These are phyloP conservation scores for Eutypella sp. DNA, from an alignment of 2,329 filamentous ascomycete genomes.

Conservation along the genomic window DNA sequence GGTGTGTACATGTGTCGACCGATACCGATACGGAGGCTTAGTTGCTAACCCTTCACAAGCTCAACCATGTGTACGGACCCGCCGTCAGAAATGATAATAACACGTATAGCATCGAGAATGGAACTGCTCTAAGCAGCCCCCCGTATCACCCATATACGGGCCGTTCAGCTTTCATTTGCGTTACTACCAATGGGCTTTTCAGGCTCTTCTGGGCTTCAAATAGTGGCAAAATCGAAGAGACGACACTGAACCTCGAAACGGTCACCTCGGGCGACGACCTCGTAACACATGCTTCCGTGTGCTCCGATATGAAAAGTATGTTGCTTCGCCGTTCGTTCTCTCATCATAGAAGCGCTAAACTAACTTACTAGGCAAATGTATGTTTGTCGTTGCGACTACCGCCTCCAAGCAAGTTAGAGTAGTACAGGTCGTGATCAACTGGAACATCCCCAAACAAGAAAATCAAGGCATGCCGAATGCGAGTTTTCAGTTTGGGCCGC, in stretches of 20 bases:
- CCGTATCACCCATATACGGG: slow-evolving; percentile 67
- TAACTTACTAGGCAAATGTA: slow-evolving; percentile 30
- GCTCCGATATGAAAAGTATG: slow-evolving; percentile 64
- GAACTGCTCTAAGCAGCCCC: slow-evolving; percentile 59
- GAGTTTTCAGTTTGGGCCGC: slow-evolving; percentile 40
- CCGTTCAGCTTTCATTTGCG: slow-evolving; percentile 70
- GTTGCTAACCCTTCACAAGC: slow-evolving; percentile 26
- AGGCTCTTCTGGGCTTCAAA: slow-evolving; percentile 74
- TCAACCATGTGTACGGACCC: slow-evolving; percentile 51
- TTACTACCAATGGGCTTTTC: slow-evolving; percentile 69
- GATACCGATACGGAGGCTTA: background rate
- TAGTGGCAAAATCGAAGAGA: slow-evolving; percentile 67
- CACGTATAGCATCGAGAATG: slow-evolving; percentile 65
- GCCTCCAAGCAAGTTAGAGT: slow-evolving; percentile 68
- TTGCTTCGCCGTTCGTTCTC: too few relatives aligned
- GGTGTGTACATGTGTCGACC: slow-evolving; percentile 18
- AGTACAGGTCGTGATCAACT: slow-evolving; percentile 68
- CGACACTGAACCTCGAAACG: slow-evolving; percentile 68
- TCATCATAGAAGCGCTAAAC: too few relatives aligned
- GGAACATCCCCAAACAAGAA: slow-evolving; percentile 57
- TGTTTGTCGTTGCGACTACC: slow-evolving; percentile 65
- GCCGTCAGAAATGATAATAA: slow-evolving; percentile 53
- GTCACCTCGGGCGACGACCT: slow-evolving; percentile 67
- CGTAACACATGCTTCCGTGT: slow-evolving; percentile 74
- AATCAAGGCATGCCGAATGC: slow-evolving; percentile 45